Conservation (phyloP, 306 rosid species). For the Urtica urens region DNA sequence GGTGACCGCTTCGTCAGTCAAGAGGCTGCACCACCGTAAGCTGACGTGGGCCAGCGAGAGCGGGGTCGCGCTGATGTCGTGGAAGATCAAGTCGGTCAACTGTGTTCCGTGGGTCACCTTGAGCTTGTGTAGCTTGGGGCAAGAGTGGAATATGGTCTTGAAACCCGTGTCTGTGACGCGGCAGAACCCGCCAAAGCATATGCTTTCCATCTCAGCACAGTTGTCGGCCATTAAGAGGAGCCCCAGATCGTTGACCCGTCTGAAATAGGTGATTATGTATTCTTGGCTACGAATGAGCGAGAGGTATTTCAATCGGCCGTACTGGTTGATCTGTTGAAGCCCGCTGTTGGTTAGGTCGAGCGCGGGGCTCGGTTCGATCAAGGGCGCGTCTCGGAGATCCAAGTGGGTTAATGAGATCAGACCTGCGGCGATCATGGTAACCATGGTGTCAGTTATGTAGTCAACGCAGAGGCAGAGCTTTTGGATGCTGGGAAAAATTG, state of each 20-base stretch:
- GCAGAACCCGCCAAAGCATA: constrained; percentile 88
- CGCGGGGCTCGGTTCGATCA: constrained; percentile 62
- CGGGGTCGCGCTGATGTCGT: constrained; percentile 84
- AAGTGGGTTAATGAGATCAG: constrained; percentile 58
- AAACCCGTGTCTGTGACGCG: constrained; percentile 97
- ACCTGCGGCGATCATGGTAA: constrained; percentile 55
- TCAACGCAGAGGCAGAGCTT: constrained; percentile 80
- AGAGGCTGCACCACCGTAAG: constrained; percentile 78
- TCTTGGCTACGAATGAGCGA: constrained; percentile 85
- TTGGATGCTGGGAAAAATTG: constrained; percentile 57
- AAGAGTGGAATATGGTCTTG: constrained; percentile 79
- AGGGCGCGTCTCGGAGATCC: constrained; percentile 88
- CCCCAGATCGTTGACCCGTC: constrained; percentile 82
- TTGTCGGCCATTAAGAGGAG: constrained; percentile 86
- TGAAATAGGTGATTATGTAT: constrained; percentile 48
- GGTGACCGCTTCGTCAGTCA: constrained; percentile 54
- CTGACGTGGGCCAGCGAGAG: constrained; percentile 69
- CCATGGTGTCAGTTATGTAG: constrained; percentile 80
- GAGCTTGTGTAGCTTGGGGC: constrained; percentile 64
- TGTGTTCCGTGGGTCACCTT: constrained; percentile 88
- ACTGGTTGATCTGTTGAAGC: constrained; percentile 82
- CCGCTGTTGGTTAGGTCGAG: constrained; percentile 77
- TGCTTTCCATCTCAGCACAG: constrained; percentile 72
- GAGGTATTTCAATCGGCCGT: constrained; percentile 65
- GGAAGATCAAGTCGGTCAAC: constrained; percentile 80